Evolutionary conservation across 768 basidiomycete genomes (phyloP), one percentile per base, ranked within the genome.

Genomic region (Fomitopsis serialis): DNA sequence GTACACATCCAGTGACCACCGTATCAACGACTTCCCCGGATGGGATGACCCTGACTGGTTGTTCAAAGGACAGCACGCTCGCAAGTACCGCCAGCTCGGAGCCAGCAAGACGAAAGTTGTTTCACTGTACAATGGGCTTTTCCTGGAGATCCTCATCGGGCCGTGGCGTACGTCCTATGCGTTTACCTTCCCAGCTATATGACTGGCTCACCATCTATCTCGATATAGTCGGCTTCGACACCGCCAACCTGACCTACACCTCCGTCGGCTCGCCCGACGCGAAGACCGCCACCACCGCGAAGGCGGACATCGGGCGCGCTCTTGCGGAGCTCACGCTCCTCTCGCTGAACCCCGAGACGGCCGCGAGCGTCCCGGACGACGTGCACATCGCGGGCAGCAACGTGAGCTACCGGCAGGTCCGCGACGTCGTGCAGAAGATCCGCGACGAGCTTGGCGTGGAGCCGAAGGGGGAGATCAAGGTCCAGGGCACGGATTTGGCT

Each of bases 211-310:
- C 29, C 29, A n/a, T 27, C 29, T 13, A 9, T 50, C 3, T 24
- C 3, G 22, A 35, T 12, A 48, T 11, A 64, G 63, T 54, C 42
- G 60, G 62, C 25, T 52, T 65, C 49, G 62, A 65, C 49, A 48
- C 53, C 40, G 50, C 52, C 43, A 59, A 59, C 15, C 54, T 58
- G 45, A 43, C 40, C 6, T 63, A 58, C 56, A 62, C 58, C 15
- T 35, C 40, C 15, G 52, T 59, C n/a, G 64, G 64, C 25, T 42
- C 62, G n/a, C 48, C 54, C 9, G 52, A 36, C 37, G 29, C 34
- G 25, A 45, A 36, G 21, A 29, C 59, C 42, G 32, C 62, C 3
- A 29, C 45, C 25, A 63, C 62, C 11, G 24, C 62, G 9, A 54
- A 50, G 49, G 48, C 27, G 24, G 63, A 65, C 49, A 54, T 65